These are phyloP conservation scores for Tuber indicum DNA, from an alignment of 495 filamentous ascomycete genomes.

Conservation along the genomic window DNA sequence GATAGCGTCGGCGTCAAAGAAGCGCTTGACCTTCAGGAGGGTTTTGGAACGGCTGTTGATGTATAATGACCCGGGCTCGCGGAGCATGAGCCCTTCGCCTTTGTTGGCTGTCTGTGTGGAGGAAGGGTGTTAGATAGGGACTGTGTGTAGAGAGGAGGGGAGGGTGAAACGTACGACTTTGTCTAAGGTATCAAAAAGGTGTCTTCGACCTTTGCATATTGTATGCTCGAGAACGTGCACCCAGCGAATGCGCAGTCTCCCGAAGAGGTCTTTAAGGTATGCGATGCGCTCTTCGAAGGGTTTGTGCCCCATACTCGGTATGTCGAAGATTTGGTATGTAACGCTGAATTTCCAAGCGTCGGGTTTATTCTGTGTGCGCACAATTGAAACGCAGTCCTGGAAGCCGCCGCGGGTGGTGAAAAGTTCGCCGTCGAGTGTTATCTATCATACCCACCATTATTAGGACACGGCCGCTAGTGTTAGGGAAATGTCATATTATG, in stretches of 20 bases:
- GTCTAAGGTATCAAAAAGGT: constrained; percentile 35
- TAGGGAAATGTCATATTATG: neutral
- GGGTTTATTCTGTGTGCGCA: constrained; percentile 36
- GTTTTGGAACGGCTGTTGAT: constrained; percentile 36
- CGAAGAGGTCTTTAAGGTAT: constrained; percentile 27
- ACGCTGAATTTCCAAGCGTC: constrained; percentile 41
- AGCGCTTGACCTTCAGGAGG: constrained; percentile 40
- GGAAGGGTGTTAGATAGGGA: neutral
- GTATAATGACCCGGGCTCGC: constrained; percentile 34
- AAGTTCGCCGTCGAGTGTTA: constrained; percentile 40
- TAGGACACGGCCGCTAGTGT: neutral
- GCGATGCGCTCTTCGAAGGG: constrained; percentile 38
- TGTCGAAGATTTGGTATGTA: constrained; percentile 40
- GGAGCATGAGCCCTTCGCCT: constrained; percentile 41
- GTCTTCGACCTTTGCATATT: constrained; percentile 21
- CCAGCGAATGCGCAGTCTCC: constrained; percentile 31
- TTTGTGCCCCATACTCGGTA: constrained; percentile 26
- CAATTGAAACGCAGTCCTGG: constrained; percentile 42
- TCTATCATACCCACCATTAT: constrained; percentile 11
- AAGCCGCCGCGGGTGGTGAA: constrained; percentile 40
- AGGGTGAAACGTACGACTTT: constrained; percentile 11
- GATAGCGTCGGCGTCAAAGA: constrained; percentile 41
- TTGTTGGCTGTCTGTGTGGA: constrained; percentile 7
- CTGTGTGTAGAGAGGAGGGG: neutral
- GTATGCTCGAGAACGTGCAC: constrained; percentile 35